Conservation (phyloP, 148 eudicot genomes). For the Silene uniflora region DNA sequence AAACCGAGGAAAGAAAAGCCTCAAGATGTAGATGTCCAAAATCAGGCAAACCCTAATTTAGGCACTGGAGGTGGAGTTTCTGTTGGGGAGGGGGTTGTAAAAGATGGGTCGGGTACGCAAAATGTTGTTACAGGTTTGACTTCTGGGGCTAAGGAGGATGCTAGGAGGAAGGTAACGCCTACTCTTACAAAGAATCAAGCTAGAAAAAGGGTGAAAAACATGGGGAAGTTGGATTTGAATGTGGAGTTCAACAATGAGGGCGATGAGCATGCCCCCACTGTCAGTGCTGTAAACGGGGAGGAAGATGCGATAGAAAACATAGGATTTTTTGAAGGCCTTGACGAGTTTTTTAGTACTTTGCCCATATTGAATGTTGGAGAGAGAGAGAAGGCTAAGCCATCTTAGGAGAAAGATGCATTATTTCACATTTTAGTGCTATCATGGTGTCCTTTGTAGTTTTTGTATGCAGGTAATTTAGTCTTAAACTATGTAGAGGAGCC, state of each 20-base stretch:
- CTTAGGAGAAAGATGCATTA: conserved; percentile 27
- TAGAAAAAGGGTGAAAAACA: conserved; percentile 38
- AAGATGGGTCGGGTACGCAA: conserved; percentile 15
- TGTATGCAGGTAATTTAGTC: conserved; percentile 38
- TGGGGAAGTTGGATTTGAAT: conserved; percentile 59
- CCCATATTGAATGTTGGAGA: conserved; percentile 54
- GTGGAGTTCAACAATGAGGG: conserved; percentile 61
- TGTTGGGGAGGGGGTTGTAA: conserved; percentile 19
- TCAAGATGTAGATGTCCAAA: conserved; percentile 4
- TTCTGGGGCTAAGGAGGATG: conserved; percentile 20
- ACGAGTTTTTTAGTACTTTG: conserved; percentile 43
- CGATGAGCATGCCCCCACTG: conserved; percentile 47
- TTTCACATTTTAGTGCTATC: conserved; percentile 11
- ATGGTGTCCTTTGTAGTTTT: conserved; percentile 21
- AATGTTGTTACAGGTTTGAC: conserved; percentile 21
- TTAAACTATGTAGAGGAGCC: conserved; percentile 31
- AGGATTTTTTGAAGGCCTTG: conserved; percentile 45
- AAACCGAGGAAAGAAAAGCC: conserved; percentile 25
- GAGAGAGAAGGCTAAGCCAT: conserved; percentile 49
- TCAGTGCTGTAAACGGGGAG: conserved; percentile 38
- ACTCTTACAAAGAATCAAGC: conserved; percentile 42
- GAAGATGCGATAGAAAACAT: conserved; percentile 42
- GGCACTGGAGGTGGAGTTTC: conserved; percentile 20
- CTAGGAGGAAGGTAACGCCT: conserved; percentile 30
- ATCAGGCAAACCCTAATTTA: conserved; percentile 12